These are phyloP conservation scores for Aspergillus niger DNA, from an alignment of 2,329 filamentous ascomycete genomes.

Conservation along the genomic window DNA sequence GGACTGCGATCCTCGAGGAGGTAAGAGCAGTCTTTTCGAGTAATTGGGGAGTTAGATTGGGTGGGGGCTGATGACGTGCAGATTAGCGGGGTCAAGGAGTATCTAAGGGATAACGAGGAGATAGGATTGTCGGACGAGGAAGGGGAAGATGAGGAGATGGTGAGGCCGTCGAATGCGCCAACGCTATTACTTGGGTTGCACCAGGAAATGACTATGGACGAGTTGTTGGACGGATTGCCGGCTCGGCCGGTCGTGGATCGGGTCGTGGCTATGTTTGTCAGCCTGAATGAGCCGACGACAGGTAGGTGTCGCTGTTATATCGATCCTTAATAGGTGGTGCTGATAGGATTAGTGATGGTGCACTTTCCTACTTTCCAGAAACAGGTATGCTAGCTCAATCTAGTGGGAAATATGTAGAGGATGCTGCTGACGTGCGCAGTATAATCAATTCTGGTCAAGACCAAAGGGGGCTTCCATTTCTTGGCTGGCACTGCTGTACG, in stretches of 20 bases:
- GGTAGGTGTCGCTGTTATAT: slow-evolving; percentile 23
- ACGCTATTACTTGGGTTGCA: slow-evolving; percentile 32
- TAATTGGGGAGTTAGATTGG: background rate
- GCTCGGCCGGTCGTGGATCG: slow-evolving; percentile 34
- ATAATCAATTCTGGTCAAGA: slow-evolving; percentile 35
- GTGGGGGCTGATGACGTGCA: slow-evolving; percentile 11
- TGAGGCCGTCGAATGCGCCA: slow-evolving; percentile 25
- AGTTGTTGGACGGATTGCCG: slow-evolving; percentile 37
- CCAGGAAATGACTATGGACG: slow-evolving; percentile 30
- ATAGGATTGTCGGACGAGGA: slow-evolving; percentile 27
- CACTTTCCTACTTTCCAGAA: slow-evolving; percentile 37
- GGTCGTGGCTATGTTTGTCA: slow-evolving; percentile 38
- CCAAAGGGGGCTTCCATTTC: slow-evolving; percentile 31
- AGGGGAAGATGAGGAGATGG: slow-evolving; percentile 21
- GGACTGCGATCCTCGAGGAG: slow-evolving; percentile 41
- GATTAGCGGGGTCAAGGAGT: slow-evolving; percentile 40
- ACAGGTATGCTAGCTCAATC: slow-evolving; percentile 23
- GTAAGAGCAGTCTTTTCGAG: slow-evolving; percentile 15
- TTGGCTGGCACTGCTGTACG: slow-evolving; percentile 36
- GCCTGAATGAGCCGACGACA: slow-evolving; percentile 34
- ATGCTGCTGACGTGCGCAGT: slow-evolving; percentile 20
- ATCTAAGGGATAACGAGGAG: slow-evolving; percentile 26
- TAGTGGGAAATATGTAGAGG: too few species aligned
- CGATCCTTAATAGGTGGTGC: background rate
- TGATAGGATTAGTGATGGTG: slow-evolving; percentile 24